Evolutionary conservation across 208 protist genomes (phyloP).

Genomic region (Eutreptiella sp.): DNA sequence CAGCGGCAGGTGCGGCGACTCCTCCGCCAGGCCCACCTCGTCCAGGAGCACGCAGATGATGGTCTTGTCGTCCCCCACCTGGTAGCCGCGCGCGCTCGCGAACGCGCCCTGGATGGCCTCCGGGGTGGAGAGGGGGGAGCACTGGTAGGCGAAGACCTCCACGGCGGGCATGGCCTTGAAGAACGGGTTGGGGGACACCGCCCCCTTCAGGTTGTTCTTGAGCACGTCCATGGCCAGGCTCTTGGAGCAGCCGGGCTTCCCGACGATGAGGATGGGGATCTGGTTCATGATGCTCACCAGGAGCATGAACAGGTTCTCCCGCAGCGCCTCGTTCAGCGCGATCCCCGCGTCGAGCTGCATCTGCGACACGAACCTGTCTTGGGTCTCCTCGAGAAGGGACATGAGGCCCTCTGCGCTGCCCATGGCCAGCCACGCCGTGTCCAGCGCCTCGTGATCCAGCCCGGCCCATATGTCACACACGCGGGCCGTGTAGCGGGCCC

Average conservation of each 20-base stretch:
- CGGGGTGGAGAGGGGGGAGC: conserved; percentile 41
- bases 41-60: conserved; percentile 58
- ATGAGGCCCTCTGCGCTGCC: no score
- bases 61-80: conserved; percentile 15
- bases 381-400: no score
- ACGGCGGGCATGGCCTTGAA: conserved; percentile 35
- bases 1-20: conserved; percentile 52
- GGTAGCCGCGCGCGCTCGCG: conserved; percentile 34
- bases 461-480: no score
- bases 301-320: conserved; percentile 59
- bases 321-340: conserved; percentile 53
- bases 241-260: conserved; percentile 57
- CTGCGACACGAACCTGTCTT: no score
- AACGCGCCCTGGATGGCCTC: conserved; percentile 53
- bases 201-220: conserved; percentile 35
- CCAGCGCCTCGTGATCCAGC: no score
- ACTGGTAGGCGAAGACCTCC: conserved; percentile 49
- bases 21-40: conserved; percentile 68
- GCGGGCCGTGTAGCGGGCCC: no score
- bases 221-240: conserved; percentile 53
- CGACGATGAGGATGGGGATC: conserved; percentile 64
- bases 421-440: no score
- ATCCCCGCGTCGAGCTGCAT: conserved; percentile 33
- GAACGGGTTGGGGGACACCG: conserved; percentile 25
- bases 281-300: conserved; percentile 45